Conservation (phyloP, 2,329 filamentous ascomycete species). For the Stagonosporopsis chrysanthemi region DNA sequence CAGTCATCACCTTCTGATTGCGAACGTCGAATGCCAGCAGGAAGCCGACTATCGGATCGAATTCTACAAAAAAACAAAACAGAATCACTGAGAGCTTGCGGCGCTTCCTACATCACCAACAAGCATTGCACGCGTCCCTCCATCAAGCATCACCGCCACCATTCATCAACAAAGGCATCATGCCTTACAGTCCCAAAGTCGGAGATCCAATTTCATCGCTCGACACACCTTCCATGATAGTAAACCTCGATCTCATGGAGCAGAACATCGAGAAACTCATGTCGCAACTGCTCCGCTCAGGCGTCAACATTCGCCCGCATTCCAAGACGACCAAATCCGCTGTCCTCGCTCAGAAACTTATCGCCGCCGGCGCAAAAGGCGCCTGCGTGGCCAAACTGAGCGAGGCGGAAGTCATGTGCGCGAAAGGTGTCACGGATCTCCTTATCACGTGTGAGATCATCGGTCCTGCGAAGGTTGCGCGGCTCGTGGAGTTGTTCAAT, state of each 20-base stretch:
- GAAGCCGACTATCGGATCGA: conserved; percentile 1
- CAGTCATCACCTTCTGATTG: not conserved
- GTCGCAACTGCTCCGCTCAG: conserved; percentile 55
- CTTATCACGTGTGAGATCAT: conserved; percentile 62
- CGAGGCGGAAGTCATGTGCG: conserved; percentile 51
- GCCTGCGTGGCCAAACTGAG: conserved; percentile 62
- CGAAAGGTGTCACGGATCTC: conserved; percentile 57
- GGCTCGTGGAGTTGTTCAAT: conserved; percentile 57
- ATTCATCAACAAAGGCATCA: conserved; percentile 14
- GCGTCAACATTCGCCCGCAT: conserved; percentile 58
- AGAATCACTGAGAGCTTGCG: not conserved
- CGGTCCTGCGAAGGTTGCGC: conserved; percentile 55
- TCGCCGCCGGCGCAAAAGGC: conserved; percentile 58
- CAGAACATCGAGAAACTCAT: conserved; percentile 59
- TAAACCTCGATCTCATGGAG: conserved; percentile 62
- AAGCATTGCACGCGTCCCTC: not conserved
- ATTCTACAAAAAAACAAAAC: not conserved
- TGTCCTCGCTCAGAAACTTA: conserved; percentile 55
- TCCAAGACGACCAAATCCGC: conserved; percentile 63
- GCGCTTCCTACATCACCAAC: not conserved
- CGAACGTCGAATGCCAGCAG: not conserved
- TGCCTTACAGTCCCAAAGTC: conserved; percentile 51
- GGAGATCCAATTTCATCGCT: conserved; percentile 55
- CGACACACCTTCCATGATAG: conserved; percentile 65
- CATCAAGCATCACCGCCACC: not conserved